These are phyloP conservation scores for Diaporthe vaccinii DNA, from an alignment of 2,329 filamentous ascomycete genomes.

Conservation along the genomic window DNA sequence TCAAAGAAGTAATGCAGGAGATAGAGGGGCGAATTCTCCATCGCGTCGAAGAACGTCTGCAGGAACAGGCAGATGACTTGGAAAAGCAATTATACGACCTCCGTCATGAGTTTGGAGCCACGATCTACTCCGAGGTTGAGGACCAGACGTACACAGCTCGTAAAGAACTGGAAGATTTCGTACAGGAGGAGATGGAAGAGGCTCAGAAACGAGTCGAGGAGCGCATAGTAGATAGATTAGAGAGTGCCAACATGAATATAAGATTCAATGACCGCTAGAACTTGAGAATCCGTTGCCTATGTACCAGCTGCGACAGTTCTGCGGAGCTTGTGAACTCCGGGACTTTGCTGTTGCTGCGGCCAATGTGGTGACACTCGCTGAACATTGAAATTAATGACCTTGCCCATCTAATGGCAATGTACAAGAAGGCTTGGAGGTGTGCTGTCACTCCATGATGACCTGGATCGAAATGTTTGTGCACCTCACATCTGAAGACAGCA, in stretches of 20 bases:
- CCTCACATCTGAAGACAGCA: background rate
- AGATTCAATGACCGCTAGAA: constrained; percentile 25
- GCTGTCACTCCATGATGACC: no score
- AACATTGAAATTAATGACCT: background rate
- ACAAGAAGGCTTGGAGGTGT: background rate
- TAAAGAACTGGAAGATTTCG: constrained; percentile 27
- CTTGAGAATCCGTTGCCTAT: no score
- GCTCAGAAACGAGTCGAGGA: constrained; percentile 31
- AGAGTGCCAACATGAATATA: constrained; percentile 28
- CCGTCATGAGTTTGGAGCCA: constrained; percentile 12
- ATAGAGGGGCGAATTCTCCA: constrained; percentile 13
- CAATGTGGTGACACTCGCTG: background rate
- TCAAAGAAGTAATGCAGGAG: constrained; percentile 20
- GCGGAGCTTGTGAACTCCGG: background rate
- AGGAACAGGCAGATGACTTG: constrained; percentile 25
- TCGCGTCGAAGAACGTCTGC: constrained; percentile 25
- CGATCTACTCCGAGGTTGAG: constrained; percentile 27
- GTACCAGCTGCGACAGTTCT: background rate
- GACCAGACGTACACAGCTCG: constrained; percentile 26
- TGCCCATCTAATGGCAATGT: no score
- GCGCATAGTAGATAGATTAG: constrained; percentile 27
- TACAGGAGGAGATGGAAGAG: constrained; percentile 28
- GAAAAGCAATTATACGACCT: constrained; percentile 26
- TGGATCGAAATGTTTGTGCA: background rate
- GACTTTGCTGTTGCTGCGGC: background rate